A percentile compares a stretch with the other conserved stretches of the same genome.
These are phyloP conservation scores for Coemansia sp. DNA, from an alignment of 192 early-diverging fungal genomes.

Conservation along the genomic window DNA sequence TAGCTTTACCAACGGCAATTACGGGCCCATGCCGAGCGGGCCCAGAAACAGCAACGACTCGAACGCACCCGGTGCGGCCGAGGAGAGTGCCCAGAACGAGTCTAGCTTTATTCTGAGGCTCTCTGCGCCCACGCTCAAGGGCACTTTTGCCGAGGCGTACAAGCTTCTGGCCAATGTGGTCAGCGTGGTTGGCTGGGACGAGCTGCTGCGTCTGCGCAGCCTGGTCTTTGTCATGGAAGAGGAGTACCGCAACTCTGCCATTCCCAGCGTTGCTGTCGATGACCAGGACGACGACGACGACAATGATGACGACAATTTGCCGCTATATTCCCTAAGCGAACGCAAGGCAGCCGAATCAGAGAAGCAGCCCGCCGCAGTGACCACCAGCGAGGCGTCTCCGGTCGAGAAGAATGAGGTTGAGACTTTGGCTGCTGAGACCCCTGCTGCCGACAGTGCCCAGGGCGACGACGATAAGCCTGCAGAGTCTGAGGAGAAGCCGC, in stretches of 20 bases:
- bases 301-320: conserved; percentile 26
- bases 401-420: not conserved
- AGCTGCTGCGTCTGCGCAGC: conserved; percentile 79
- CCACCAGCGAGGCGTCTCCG: conserved; percentile 5
- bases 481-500: not conserved
- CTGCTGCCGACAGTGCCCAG: not conserved
- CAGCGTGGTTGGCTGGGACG: conserved; percentile 90
- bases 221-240: conserved; percentile 99
- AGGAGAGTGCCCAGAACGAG: conserved; percentile 42
- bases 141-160: conserved; percentile 92
- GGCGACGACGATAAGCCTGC: not conserved
- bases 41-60: conserved; percentile 27
- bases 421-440: not conserved
- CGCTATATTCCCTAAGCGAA: conserved; percentile 23
- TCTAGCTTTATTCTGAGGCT: conserved; percentile 67
- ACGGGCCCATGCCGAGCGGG: conserved; percentile 23
- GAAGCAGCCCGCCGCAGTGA: not conserved
- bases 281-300: conserved; percentile 36
- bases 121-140: conserved; percentile 81
- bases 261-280: conserved; percentile 21
- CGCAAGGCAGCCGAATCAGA: conserved; percentile 2
- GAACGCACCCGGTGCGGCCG: conserved; percentile 29
- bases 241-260: conserved; percentile 69
- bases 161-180: conserved; percentile 72
- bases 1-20: conserved; percentile 17